These are phyloP conservation scores for Alternaria sp. DNA, from an alignment of 2,329 filamentous ascomycete species.

Conservation along the genomic window DNA sequence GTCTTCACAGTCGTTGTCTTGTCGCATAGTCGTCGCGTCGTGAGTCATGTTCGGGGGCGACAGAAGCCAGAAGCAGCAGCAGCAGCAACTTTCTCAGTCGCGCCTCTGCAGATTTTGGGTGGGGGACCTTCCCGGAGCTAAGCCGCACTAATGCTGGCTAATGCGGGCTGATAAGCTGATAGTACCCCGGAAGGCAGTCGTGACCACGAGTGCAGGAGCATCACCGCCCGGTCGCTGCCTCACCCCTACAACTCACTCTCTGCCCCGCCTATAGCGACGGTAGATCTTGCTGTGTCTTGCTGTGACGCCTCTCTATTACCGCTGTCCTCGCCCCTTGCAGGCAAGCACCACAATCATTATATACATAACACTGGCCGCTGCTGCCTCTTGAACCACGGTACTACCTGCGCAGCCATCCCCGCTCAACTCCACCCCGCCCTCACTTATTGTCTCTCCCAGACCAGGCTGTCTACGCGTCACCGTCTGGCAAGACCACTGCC, in stretches of 20 bases:
- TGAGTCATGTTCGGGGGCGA: slow-evolving; percentile 33
- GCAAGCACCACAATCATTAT: not conserved
- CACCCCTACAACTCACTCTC: slow-evolving; percentile 2
- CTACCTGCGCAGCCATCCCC: slow-evolving; percentile 5
- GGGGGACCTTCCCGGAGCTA: slow-evolving; percentile 25
- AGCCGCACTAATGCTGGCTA: slow-evolving; percentile 9
- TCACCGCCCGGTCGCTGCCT: slow-evolving; percentile 9
- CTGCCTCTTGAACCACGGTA: slow-evolving; percentile 11
- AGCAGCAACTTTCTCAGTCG: slow-evolving; percentile 25
- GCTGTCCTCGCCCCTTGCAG: not conserved
- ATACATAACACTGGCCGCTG: not conserved
- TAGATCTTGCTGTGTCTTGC: not conserved
- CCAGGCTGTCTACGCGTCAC: not conserved
- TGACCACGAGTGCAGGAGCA: slow-evolving; percentile 16
- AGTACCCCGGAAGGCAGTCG: slow-evolving; percentile 24
- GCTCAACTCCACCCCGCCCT: slow-evolving; percentile 22
- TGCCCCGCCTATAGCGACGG: slow-evolving; percentile 15
- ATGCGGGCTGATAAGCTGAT: slow-evolving; percentile 35
- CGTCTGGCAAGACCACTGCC: not conserved
- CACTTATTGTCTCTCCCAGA: not conserved
- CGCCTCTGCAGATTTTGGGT: slow-evolving; percentile 31
- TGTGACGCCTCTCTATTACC: not conserved
- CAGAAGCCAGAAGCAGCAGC: not conserved
- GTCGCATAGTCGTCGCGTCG: slow-evolving; percentile 32
- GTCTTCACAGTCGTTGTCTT: slow-evolving; percentile 17